Evolutionary conservation across 2,329 filamentous ascomycete species (phyloP), one percentile per base, ranked within the genome.

Genomic region (Xylariaceae sp.): DNA sequence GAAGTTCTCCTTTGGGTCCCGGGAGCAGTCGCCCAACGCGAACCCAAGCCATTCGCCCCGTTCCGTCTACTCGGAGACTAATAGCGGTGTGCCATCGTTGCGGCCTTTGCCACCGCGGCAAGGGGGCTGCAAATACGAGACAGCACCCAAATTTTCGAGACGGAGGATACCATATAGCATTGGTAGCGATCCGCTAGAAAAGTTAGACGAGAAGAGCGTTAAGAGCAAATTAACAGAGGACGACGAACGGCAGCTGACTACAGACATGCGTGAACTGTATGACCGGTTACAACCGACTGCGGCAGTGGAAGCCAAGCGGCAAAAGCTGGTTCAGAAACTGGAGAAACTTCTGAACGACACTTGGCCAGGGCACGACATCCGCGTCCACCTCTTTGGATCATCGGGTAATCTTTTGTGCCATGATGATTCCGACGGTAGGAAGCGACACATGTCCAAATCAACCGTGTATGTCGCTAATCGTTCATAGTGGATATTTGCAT

Each of bases 391-490:
- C 14, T 99, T 99, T 79, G 94, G 94, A n/a, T 97, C 94, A 5
- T 97, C 94, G 5, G 94, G 94, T 44, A 99, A 99, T 71, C 75
- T 94, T 69, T 76, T 99, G 51, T 97, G 91, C 71, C 96, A 93
- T 33, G 92, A 90, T 70, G 91, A 97, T 67, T 99, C 94, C 47
- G 94, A 99, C 75, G 90, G 91, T 96, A 58, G 76, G 63, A 85
- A 76, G 13, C 33, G 28, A 41, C 13, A n/a, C n/a, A 13, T 44
- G 4, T 18, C 17, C 9, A 44, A 16, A 54, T 18, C 12, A 13
- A 22, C 6, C 46, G 48, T 33, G 41, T 41, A 3, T 39, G 18
- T 28, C 38, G 57, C 71, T 76, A 56, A 75, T 70, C 7, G 19
- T 49, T 42, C 46, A 6, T 54, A 96, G 93, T 99, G 69, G 94